phyloP scores from a whole-genome alignment of 768 basidiomycete species.

The Suillus placidus region DNA sequence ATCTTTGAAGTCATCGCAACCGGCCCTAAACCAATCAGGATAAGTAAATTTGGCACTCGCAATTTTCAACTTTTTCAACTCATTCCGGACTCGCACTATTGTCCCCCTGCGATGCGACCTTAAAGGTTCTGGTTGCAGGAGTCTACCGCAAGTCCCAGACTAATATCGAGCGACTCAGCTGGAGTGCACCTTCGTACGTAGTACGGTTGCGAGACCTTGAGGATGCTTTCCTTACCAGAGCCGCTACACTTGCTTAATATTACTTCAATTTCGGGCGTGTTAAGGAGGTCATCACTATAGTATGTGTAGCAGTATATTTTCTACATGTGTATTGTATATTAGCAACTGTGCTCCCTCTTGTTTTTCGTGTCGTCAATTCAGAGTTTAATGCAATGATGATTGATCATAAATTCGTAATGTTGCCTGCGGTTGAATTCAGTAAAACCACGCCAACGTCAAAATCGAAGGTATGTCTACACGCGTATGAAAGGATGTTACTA shows the following conservation, averaged over 20 bases:
- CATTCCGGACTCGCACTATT: constrained; percentile 41
- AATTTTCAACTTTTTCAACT: constrained; percentile 18
- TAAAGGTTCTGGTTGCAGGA: constrained; percentile 28
- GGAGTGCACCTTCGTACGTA: constrained; percentile 27
- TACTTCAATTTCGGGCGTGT: not conserved
- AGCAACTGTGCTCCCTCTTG: not conserved
- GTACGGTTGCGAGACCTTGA: constrained; percentile 16
- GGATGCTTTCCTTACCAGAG: constrained; percentile 39
- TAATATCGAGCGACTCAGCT: constrained; percentile 26
- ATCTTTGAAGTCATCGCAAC: not conserved
- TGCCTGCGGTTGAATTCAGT: not conserved
- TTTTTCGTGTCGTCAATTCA: not conserved
- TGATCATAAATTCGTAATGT: not conserved
- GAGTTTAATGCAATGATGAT: not conserved
- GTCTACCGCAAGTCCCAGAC: constrained; percentile 40
- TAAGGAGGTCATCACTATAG: not conserved
- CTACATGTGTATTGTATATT: too few relatives aligned
- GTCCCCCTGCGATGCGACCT: constrained; percentile 33
- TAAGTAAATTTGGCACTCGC: not conserved
- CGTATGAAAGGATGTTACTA: not conserved
- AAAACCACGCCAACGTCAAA: not conserved
- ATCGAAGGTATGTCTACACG: not conserved
- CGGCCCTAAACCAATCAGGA: not conserved
- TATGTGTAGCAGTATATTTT: too few relatives aligned
- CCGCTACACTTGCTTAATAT: constrained; percentile 24